Evolutionary conservation across 2,329 filamentous ascomycete genomes (phyloP).

Genomic region (Cladosporium sp.): DNA sequence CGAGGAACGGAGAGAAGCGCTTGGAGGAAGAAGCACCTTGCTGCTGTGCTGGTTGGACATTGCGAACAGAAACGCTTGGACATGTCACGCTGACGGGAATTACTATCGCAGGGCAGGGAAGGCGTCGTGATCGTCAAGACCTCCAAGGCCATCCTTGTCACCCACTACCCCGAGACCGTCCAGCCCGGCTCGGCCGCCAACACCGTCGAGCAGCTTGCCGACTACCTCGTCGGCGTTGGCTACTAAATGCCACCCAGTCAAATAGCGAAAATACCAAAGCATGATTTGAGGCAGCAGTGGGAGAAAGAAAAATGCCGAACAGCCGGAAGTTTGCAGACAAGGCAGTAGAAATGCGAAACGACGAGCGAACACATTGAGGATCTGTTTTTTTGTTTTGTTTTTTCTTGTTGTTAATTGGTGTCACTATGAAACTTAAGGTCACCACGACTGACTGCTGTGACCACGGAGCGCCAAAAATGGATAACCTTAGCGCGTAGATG

Average conservation of each 20-base stretch:
- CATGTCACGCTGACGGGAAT: background rate
- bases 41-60: background rate
- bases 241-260: slow-evolving; percentile 52
- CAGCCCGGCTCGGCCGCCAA: slow-evolving; percentile 71
- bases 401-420: too few species aligned
- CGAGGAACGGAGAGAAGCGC: background rate
- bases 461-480: background rate
- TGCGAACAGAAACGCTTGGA: background rate
- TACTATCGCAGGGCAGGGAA: slow-evolving; percentile 61
- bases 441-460: background rate
- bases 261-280: background rate
- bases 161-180: slow-evolving; percentile 73
- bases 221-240: slow-evolving; percentile 75
- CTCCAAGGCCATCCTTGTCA: slow-evolving; percentile 80
- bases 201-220: slow-evolving; percentile 77
- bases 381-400: background rate
- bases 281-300: background rate
- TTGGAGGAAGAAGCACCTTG: background rate
- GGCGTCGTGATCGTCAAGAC: slow-evolving; percentile 84
- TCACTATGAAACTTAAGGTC: background rate
- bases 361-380: background rate
- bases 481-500: background rate
- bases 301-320: background rate
- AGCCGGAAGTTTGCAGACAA: background rate
- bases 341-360: background rate